phyloP scores from a whole-genome alignment of 106 monocot genomes.

The Phalaenopsis aphrodite region DNA sequence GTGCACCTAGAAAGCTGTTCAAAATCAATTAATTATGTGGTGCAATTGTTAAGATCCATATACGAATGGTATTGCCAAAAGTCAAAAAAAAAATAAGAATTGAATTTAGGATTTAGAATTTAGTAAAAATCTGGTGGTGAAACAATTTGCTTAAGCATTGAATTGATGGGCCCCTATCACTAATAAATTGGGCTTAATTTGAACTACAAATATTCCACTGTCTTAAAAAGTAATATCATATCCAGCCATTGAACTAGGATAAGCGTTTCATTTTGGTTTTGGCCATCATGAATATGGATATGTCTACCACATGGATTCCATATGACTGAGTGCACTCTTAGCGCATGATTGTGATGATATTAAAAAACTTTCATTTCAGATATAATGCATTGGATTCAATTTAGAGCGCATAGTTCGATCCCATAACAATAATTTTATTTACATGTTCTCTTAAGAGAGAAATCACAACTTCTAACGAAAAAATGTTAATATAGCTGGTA shows the following conservation, averaged over 20 bases:
- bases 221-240: too few relatives aligned
- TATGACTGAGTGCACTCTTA: too few relatives aligned
- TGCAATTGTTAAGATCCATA: neutral
- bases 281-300: too few relatives aligned
- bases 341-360: too few relatives aligned
- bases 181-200: neutral
- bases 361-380: too few relatives aligned
- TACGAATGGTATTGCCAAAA: neutral
- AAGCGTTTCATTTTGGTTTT: too few relatives aligned
- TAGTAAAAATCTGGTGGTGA: neutral
- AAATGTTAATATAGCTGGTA: neutral
- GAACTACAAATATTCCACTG: too few relatives aligned
- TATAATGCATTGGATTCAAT: neutral
- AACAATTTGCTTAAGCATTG: neutral
- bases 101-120: neutral
- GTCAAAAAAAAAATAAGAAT: neutral
- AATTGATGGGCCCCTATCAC: neutral
- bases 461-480: neutral
- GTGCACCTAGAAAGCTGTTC: neutral
- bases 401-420: neutral
- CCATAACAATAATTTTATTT: neutral
- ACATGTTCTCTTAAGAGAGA: neutral
- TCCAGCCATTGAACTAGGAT: too few relatives aligned
- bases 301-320: too few relatives aligned
- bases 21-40: neutral